Evolutionary conservation across 1,284 basidiomycete species (phyloP), one percentile per base, ranked within the genome.

Genomic region (Cystobasidiaceae sp.): DNA sequence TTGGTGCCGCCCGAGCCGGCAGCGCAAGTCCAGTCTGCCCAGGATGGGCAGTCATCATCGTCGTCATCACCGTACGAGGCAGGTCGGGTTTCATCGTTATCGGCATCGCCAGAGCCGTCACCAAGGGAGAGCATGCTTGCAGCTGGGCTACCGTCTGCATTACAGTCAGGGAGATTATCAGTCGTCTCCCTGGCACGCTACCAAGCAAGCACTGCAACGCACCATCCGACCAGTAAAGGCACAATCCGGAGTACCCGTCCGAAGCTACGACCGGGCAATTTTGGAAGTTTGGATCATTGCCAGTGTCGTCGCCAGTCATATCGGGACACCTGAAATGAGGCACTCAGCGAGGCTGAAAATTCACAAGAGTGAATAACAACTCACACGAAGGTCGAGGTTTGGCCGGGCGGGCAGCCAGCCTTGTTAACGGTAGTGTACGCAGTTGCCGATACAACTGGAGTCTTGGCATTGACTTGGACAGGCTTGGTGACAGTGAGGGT

Each of bases 1-100:
- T 54, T 54, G 30, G 28, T 19, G 28, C n/a, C 32, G 4, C 28
- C 51, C 4, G 51, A 4, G 17, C 21, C 46, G 13, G 51, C n/a
- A 7, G 28, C n/a, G 34, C 51, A 54, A n/a, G 51, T 54, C 51
- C 51, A 54, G 28, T 54, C 32, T n/a, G 51, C 28, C 51, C 51
- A 54, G 28, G 27, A 34, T 34, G 51, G 51, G 51, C 51, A 54
- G 28, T 54, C 51, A 25, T 54, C 51, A 8, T 13, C 51, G 25
- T 30, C 28, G 25, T 54, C 51, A 21, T 54, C 51, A 27, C 51
- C 51, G 19, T 54, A 54, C 8, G 34, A 23, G 8, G 51, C 51
- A 34, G 30, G 27, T 21, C 51, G 25, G 7, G 51, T 54, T 11
- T 33, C 23, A 21, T 54, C 51, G 19, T 54, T 33, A 27, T 33